Evolutionary conservation across 2,329 filamentous ascomycete genomes (phyloP), one percentile per base, ranked within the genome.

Genomic region (Penicillium sclerotiorum): DNA sequence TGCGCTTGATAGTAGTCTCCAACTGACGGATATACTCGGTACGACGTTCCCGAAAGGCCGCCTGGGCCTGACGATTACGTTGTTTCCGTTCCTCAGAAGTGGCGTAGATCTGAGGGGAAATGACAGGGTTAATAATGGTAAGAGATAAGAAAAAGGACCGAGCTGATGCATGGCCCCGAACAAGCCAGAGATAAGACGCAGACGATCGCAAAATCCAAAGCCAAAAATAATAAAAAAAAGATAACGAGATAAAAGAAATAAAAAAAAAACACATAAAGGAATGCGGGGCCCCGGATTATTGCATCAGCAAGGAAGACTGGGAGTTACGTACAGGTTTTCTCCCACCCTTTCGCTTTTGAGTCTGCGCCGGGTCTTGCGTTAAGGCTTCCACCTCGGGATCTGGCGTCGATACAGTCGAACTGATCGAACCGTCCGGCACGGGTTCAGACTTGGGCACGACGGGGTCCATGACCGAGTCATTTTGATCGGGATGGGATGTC

Each of bases 21-120:
- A 99, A 83, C 73, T 99, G 94, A 77, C 97, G 97, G 77, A 99
- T 99, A 73, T 99, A 99, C 78, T 99, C 94, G 47, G 93, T 97
- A 51, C 94, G 87, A 59, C 94, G 88, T 76, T 99, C 94, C 62
- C 94, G 87, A 67, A 99, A 99, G 50, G 94, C 94, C 47, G 94
- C 94, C 75, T 99, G 94, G 30, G 94, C 94, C 77, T 97, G 94
- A 62, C 94, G 82, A 70, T 99, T 99, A 59, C 94, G 85, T 76
- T 97, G 94, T 78, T 99, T 97, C 66, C 94, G 87, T 75, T 99
- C 94, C 73, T 99, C 94, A 9, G 94, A 97, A 28, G 94, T 99
- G 47, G 94, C 94, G 80, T 99, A 99, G 58, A 96, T 96, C 93
- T 96, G 59, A 39, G 20, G 22, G 18, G n/a, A 2, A 22, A 23